Evolutionary conservation across 2,329 filamentous ascomycete genomes (phyloP), one percentile per base, ranked within the genome.

Genomic region (Fusarium goolgardi): DNA sequence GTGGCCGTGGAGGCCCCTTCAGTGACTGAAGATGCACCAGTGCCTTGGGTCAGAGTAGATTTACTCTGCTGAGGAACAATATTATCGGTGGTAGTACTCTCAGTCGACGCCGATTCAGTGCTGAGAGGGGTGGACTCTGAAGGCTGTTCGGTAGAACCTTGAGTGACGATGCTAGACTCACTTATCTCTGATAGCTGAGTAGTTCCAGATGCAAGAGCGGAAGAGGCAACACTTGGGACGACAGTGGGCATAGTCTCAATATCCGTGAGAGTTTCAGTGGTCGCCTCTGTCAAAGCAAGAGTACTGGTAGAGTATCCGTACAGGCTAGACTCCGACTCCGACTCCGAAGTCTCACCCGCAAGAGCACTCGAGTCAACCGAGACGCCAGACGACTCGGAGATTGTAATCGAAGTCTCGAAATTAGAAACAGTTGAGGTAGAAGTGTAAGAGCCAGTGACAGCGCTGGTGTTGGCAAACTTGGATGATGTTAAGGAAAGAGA

Each of bases 201-300:
- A 12, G 63, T 65, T 7, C 53, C 64, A n/a, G 46, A 37, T 23
- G 59, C 58, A 18, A 63, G 37, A 27, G 69, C 71, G 16, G 59
- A 71, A 6, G 71, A 72, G 21, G 49, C 60, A 8, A 49, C 39
- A 5, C 63, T 73, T 3, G 54, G 59, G 8, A 59, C 25, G 20
- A 71, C n/a, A 2, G 57, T 69, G 4, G 71, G 71, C 52, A 72
- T 67, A 1, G 71, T 73, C 59, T 73, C 71, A 13, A 73, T 35
- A 34, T 71, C 59, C 2, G 67, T 64, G 4, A 63, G 8, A 6
- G 43, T 62, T 20, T 45, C 25, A 1, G 69, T 60, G 4, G 59
- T 55, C 25, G 27, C 37, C 23, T 13, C 37, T 9, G 31, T 34
- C 29, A 49, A 35, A 5, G 35, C 23, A 5, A 34, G 15, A 8